Base-by-base conservation (phyloP, 192 early-diverging fungal genomes). In the Coemansia sp. region DNA sequence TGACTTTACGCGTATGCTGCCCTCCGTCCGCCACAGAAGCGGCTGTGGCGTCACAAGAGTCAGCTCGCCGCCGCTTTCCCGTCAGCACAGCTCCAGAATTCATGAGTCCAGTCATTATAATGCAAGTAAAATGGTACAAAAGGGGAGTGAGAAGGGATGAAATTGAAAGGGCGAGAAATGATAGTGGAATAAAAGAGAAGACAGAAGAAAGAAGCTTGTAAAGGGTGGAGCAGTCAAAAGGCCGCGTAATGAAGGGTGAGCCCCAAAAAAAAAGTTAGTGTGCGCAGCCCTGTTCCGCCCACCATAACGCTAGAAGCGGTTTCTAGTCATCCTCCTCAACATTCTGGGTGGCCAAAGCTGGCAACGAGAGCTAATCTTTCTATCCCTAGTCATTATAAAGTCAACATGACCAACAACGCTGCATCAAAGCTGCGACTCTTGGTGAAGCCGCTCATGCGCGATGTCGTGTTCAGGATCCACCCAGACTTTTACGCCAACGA, bases 401-500 rank as follows among this genome's bases (percentile, higher is more conserved):
- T 21, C 19, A 21, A 9, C 51, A 68, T 68, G 56, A 44, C 59
- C 66, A 48, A n/a, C 59, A 13, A n/a, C 51, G 51, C 51, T 31
- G 24, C 24, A 27, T 53, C 65, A 6, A 61, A 31, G 37, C 79
- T 81, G 51, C 70, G 59, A 17, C 48, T 67, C 24, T 57, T 76
- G 45, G 68, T 73, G 29, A 81, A 81, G 64, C 79, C 79, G 35
- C 64, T 81, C 10, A 14, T 81, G 66, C 79, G 65, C 62, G 48
- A 70, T 8, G 73, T 81, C 46, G 54, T 81, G 63, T 59, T 70
- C 64, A 73, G 64, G 57, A 70, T 81, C 24, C 79, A 81, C 35
- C 79, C 79, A 2, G 79, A 81, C 54, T 81, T 70, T 35, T 81
- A 72, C 62, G 67, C 64, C 8, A 69, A 72, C 56, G 67, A 76